A percentile compares a stretch with the other conserved stretches of the same genome.
Conservation (phyloP, 805 yeast genomes). For the Nakazawaea wyomingensis region DNA sequence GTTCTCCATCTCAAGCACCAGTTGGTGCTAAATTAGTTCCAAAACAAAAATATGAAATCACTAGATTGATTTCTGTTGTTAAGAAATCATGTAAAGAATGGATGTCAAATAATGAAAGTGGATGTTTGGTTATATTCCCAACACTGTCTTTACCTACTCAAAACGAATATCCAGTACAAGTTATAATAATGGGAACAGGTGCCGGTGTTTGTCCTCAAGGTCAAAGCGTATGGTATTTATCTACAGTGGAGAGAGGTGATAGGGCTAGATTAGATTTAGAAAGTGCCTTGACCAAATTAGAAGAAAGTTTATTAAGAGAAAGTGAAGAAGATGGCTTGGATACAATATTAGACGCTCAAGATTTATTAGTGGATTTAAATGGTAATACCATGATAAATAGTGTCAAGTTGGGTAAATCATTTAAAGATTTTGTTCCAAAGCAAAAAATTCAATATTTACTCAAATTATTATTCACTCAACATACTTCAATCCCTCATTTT, state of each 20-base stretch:
- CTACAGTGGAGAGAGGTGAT: conserved; percentile 65
- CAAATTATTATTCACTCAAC: conserved; percentile 59
- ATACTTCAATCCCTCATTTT: conserved; percentile 50
- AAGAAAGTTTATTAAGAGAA: conserved; percentile 75
- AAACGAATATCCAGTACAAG: conserved; percentile 77
- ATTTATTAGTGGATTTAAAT: conserved; percentile 43
- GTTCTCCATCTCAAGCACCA: conserved; percentile 67
- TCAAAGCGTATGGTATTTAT: conserved; percentile 85
- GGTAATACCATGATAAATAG: conserved; percentile 74
- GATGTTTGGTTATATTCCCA: conserved; percentile 90
- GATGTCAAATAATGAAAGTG: conserved; percentile 80
- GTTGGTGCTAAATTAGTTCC: conserved; percentile 35
- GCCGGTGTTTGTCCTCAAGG: conserved; percentile 85
- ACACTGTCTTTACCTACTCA: conserved; percentile 65
- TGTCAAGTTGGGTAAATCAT: conserved; percentile 78
- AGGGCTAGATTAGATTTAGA: conserved; percentile 75
- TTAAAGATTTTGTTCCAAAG: conserved; percentile 79
- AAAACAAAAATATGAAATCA: conserved; percentile 48
- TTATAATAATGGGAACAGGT: conserved; percentile 79
- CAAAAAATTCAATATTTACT: conserved; percentile 59
- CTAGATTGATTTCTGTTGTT: conserved; percentile 77
- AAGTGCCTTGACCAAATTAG: conserved; percentile 75
- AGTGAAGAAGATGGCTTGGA: conserved; percentile 54
- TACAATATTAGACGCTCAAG: conserved; percentile 42
- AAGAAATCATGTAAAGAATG: conserved; percentile 86